Conservation (phyloP, 2,329 filamentous ascomycete genomes). For the Ascomycota sp. region DNA sequence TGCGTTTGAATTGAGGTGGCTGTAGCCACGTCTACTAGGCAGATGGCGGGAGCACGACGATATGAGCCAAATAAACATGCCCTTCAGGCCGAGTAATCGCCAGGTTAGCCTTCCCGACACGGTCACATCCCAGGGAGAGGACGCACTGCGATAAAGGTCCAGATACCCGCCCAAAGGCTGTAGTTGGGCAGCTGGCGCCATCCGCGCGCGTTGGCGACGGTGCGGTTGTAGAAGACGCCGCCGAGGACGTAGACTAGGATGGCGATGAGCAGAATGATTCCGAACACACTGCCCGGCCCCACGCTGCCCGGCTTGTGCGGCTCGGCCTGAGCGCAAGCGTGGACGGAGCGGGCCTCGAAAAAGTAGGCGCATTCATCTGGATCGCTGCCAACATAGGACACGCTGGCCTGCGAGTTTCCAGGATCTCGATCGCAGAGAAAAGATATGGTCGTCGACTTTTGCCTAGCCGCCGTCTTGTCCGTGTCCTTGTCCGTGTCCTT, state of each 20-base stretch:
- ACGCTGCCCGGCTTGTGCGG: conserved; percentile 53
- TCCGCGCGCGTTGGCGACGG: conserved; percentile 80
- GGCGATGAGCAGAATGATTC: conserved; percentile 59
- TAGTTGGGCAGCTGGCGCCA: conserved; percentile 95
- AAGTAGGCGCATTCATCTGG: conserved; percentile 88
- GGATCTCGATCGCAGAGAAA: conserved; percentile 84
- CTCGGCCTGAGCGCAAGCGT: conserved; percentile 52
- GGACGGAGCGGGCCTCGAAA: conserved; percentile 75
- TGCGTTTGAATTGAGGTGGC: conserved; percentile 35
- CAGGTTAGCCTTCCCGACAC: conserved; percentile 1
- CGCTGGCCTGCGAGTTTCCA: conserved; percentile 40
- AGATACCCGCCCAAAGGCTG: conserved; percentile 73
- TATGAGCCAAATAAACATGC: conserved; percentile 45
- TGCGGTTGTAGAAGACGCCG: conserved; percentile 87
- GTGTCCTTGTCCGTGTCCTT: conserved; percentile 8
- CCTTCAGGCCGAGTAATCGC: conserved; percentile 19
- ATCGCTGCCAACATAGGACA: conserved; percentile 67
- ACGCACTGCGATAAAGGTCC: conserved; percentile 55
- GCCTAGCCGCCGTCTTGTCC: conserved; percentile 14
- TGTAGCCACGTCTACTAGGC: conserved; percentile 46
- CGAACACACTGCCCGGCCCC: conserved; percentile 60
- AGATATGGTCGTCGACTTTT: conserved; percentile 73
- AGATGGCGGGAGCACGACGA: conserved; percentile 49
- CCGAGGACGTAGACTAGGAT: conserved; percentile 78
- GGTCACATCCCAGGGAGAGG: conserved; percentile 11